phyloP scores from a whole-genome alignment of 768 basidiomycete genomes.

The Pleurotus tuber-regium region DNA sequence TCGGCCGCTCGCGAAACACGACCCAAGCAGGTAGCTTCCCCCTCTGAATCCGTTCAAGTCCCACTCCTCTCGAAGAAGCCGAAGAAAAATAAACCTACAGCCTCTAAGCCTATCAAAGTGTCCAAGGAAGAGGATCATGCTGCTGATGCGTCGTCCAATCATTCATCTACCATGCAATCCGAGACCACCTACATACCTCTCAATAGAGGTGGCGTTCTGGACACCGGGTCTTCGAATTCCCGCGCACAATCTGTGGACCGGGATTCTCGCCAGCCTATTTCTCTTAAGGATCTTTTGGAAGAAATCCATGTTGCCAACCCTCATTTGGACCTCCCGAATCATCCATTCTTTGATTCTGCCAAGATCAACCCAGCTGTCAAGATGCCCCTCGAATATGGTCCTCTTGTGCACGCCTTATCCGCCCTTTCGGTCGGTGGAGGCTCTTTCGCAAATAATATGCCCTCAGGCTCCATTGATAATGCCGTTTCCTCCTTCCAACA shows the following conservation, averaged over 20 bases:
- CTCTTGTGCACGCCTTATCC: slow-evolving; percentile 82
- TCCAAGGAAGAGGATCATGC: slow-evolving; percentile 52
- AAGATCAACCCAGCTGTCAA: slow-evolving; percentile 74
- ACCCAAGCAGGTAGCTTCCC: slow-evolving; percentile 17
- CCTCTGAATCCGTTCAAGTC: slow-evolving; percentile 49
- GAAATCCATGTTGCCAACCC: slow-evolving; percentile 64
- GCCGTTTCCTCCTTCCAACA: slow-evolving; percentile 90
- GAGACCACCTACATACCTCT: slow-evolving; percentile 42
- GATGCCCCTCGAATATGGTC: slow-evolving; percentile 82
- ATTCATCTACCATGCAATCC: slow-evolving; percentile 43
- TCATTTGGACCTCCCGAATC: slow-evolving; percentile 60
- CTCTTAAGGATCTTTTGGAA: slow-evolving; percentile 63
- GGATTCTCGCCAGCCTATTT: slow-evolving; percentile 34
- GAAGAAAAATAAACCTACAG: slow-evolving; percentile 72
- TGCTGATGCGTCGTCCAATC: slow-evolving; percentile 38
- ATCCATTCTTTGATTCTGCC: slow-evolving; percentile 73
- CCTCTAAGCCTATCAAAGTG: slow-evolving; percentile 52
- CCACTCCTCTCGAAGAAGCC: slow-evolving; percentile 81
- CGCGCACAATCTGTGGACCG: slow-evolving; percentile 61
- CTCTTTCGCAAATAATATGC: slow-evolving; percentile 80
- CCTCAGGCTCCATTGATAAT: slow-evolving; percentile 86
- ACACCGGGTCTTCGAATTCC: slow-evolving; percentile 54
- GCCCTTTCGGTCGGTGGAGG: slow-evolving; percentile 84
- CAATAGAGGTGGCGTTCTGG: slow-evolving; percentile 27
- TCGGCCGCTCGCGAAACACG: slow-evolving; percentile 20